Evolutionary conservation across 1,139 yeast genomes (phyloP).

Genomic region (Hansenula lynferdii): DNA sequence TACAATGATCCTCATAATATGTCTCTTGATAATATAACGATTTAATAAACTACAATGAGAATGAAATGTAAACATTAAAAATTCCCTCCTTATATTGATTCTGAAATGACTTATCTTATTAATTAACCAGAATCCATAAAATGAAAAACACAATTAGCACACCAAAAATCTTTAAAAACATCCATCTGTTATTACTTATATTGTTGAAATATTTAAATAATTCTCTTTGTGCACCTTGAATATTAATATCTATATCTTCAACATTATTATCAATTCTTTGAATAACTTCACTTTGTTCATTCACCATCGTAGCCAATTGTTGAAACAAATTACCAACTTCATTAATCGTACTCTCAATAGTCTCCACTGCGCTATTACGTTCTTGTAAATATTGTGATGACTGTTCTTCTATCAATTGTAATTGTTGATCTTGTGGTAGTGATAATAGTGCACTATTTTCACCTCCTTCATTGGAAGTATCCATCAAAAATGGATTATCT

Average conservation of each 20-base stretch:
- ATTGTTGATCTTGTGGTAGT: conserved; percentile 75
- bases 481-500: conserved; percentile 36
- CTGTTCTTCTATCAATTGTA: conserved; percentile 72
- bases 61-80: neutral
- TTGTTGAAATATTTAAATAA: conserved; percentile 84
- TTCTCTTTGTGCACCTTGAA: conserved; percentile 92
- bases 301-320: conserved; percentile 95
- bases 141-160: conserved; percentile 73
- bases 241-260: conserved; percentile 86
- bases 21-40: too few relatives aligned
- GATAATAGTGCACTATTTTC: conserved; percentile 19
- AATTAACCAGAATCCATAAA: conserved; percentile 75
- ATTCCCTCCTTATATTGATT: too few relatives aligned
- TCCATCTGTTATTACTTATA: conserved; percentile 88
- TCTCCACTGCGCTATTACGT: conserved; percentile 87
- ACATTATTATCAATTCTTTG: conserved; percentile 95
- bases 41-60: too few relatives aligned
- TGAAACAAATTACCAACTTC: conserved; percentile 95
- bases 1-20: too few relatives aligned
- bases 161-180: conserved; percentile 86
- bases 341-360: conserved; percentile 91
- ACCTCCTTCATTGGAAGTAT: conserved; percentile 12
- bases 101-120: too few relatives aligned
- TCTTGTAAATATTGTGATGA: conserved; percentile 67
- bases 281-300: conserved; percentile 94